Evolutionary conservation across 345 rosid genomes (phyloP).

Genomic region (Acer saccharum): DNA sequence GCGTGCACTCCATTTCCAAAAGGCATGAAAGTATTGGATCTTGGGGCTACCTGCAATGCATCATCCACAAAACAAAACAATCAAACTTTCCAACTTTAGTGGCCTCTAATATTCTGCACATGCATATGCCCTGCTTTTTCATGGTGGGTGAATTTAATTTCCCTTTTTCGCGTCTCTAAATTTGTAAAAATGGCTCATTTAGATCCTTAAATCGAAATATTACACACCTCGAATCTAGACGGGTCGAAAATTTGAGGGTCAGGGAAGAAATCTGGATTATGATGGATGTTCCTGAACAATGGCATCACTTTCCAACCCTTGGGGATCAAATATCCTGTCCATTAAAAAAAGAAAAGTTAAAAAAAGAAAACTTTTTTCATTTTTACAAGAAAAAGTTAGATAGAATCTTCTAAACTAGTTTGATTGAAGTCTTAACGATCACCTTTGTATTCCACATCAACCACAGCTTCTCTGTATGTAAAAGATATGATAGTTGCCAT

Average conservation of each 20-base stretch:
- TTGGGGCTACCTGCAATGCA: conserved; percentile 55
- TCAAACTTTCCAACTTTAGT: neutral
- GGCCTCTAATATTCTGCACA: neutral
- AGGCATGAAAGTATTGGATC: conserved; percentile 85
- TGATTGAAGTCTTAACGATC: neutral
- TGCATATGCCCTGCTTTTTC: neutral
- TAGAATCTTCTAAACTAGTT: conserved; percentile 16
- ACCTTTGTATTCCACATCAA: conserved; percentile 89
- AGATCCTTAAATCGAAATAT: neutral
- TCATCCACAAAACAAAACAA: conserved; percentile 12
- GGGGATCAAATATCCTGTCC: conserved; percentile 80
- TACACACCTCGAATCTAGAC: conserved; percentile 79
- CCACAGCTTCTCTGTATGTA: conserved; percentile 87
- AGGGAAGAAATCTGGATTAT: conserved; percentile 69
- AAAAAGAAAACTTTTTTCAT: neutral
- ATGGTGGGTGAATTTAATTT: neutral
- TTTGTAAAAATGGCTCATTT: too few relatives aligned
- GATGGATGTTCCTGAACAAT: conserved; percentile 91
- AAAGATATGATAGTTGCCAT: conserved; percentile 95
- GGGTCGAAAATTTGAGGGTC: conserved; percentile 81
- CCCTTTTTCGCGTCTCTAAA: too few relatives aligned
- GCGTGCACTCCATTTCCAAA: conserved; percentile 92
- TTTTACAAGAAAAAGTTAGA: neutral
- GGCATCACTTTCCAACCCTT: conserved; percentile 99
- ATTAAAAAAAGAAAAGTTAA: conserved; percentile 1